Base-by-base conservation (phyloP, 2,329 filamentous ascomycete species). In the Drechslerella coelobrocha region DNA sequence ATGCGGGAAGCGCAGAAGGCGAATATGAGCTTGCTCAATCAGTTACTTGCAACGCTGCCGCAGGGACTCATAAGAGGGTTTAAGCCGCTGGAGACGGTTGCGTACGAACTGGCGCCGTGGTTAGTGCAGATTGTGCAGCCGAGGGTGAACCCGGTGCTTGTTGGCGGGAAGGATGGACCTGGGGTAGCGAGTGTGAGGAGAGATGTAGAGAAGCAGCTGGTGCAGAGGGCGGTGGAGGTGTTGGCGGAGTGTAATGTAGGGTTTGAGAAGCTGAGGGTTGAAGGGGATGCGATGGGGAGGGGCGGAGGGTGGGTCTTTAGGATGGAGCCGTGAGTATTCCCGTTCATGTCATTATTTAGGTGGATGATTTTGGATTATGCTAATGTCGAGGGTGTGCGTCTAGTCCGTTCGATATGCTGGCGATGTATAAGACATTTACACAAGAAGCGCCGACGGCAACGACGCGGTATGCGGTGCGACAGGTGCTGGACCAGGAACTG, bases 401-500 rank as follows among this genome's bases (percentile, higher is more conserved):
- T 43, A 86, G 84, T 48, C 83, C 86, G 63, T 83, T 99, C n/a
- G 94, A 99, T 78, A 82, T 84, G 7, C 83, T 97, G 0, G 84
- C 89, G 0, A 84, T 84, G 0, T 97, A 90, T 75, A 87, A 90
- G 74, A 91, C 91, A 0, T 85, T 84, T 6, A 80, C 83, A 1
- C 81, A 85, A 2, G 80, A 77, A 1, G 77, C 83, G 2, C 75
- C 82, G 1, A 80, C 85, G 14, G 81, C 83, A 37, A 84, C 85
- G 1, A 84, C 86, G 0, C 86, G 94, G n/a, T 99, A 91, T 77
- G 93, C 93, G 0, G 89, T 99, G 4, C 88, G 94, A 21, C 93
- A 97, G 78, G 92, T 97, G 7, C 84, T 99, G 0, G 92, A 96
- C 76, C 91, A 94, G 78, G 93, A 97, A 78, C 89, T 93, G 75